Conservation (phyloP, 1,139 yeast species). For the Suhomyces bolitotheri region DNA sequence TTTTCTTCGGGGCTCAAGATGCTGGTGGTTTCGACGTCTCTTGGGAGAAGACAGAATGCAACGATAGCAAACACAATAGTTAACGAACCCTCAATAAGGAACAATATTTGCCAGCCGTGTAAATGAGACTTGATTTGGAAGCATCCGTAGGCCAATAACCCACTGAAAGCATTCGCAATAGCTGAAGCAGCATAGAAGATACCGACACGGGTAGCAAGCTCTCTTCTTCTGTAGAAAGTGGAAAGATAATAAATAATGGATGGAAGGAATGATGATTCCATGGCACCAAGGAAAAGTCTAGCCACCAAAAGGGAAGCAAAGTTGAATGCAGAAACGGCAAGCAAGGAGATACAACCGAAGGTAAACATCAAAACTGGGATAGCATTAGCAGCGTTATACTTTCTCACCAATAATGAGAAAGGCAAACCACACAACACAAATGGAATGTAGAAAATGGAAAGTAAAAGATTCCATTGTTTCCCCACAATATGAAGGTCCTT, state of each 20-base stretch:
- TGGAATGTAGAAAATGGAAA: conserved; percentile 25
- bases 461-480: conserved; percentile 25
- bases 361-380: conserved; percentile 23
- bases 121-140: conserved; percentile 26
- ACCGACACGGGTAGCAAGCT: conserved; percentile 23
- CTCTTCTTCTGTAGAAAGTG: conserved; percentile 24
- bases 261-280: conserved; percentile 24
- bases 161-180: conserved; percentile 25
- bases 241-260: conserved; percentile 24
- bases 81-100: conserved; percentile 24
- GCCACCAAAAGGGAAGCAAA: conserved; percentile 23
- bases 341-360: conserved; percentile 22
- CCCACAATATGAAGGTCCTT: conserved; percentile 21
- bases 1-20: conserved; percentile 29
- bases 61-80: conserved; percentile 20
- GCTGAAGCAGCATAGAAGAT: conserved; percentile 24
- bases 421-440: conserved; percentile 26
- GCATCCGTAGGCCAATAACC: conserved; percentile 22
- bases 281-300: conserved; percentile 25
- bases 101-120: conserved; percentile 28
- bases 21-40: conserved; percentile 28
- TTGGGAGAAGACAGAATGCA: conserved; percentile 20
- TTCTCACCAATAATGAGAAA: conserved; percentile 21
- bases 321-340: conserved; percentile 20
- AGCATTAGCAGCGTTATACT: conserved; percentile 23